These are phyloP conservation scores for Bruguiera gymnorhiza DNA, from an alignment of 345 rosid species.

Conservation along the genomic window DNA sequence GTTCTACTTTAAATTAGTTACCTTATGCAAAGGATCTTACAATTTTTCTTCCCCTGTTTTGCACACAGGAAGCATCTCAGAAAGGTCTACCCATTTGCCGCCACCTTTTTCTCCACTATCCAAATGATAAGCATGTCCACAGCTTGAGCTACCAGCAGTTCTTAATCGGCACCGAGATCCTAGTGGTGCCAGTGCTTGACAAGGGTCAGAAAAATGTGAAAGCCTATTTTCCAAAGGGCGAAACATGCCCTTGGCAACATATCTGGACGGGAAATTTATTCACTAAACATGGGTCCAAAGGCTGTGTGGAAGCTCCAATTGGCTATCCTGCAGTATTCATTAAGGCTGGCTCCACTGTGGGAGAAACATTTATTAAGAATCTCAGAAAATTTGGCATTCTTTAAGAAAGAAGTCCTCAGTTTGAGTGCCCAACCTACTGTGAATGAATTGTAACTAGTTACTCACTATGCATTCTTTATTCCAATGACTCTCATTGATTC, in stretches of 20 bases:
- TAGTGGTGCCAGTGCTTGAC: constrained; percentile 68
- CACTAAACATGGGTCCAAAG: constrained; percentile 37
- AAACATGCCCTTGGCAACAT: constrained; percentile 50
- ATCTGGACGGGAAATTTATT: constrained; percentile 56
- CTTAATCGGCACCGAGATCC: constrained; percentile 59
- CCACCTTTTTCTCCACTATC: constrained; percentile 69
- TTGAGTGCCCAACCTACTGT: background rate
- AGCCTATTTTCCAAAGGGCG: constrained; percentile 60
- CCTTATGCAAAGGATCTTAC: constrained; percentile 13
- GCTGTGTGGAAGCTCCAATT: constrained; percentile 54
- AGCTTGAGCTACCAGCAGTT: constrained; percentile 60
- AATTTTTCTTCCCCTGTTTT: background rate
- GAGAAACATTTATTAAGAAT: constrained; percentile 49
- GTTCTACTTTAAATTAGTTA: background rate
- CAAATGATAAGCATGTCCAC: constrained; percentile 48
- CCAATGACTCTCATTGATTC: background rate
- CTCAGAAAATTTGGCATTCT: constrained; percentile 38
- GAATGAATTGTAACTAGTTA: background rate
- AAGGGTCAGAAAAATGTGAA: constrained; percentile 49
- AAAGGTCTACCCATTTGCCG: constrained; percentile 72
- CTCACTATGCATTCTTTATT: background rate
- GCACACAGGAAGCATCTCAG: constrained; percentile 50
- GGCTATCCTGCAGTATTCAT: constrained; percentile 68
- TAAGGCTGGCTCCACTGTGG: constrained; percentile 48
- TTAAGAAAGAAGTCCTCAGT: constrained; percentile 10